These are phyloP conservation scores for Pulveroboletus sp. DNA, from an alignment of 768 basidiomycete species.

Conservation along the genomic window DNA sequence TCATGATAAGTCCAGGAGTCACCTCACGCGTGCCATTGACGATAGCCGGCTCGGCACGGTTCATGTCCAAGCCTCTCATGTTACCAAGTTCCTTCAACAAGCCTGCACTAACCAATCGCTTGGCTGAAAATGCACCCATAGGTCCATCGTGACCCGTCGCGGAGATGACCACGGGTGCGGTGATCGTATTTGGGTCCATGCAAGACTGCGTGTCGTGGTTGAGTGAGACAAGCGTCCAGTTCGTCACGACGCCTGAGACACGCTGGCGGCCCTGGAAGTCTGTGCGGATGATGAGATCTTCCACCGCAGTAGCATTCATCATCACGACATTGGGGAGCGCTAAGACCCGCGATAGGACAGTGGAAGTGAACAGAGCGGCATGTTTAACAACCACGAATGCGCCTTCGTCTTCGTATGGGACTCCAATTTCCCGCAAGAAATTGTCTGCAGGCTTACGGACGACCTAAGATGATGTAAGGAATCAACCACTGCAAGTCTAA, in stretches of 20 bases:
- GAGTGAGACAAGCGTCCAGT: slow-evolving; percentile 49
- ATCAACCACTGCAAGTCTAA: neutral
- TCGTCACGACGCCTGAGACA: slow-evolving; percentile 51
- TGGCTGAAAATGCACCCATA: slow-evolving; percentile 80
- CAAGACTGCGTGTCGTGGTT: slow-evolving; percentile 75
- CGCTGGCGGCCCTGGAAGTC: slow-evolving; percentile 43
- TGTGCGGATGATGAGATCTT: slow-evolving; percentile 68
- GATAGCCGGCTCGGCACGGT: slow-evolving; percentile 76
- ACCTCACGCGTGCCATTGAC: slow-evolving; percentile 76
- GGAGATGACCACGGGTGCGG: slow-evolving; percentile 68
- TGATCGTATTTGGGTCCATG: slow-evolving; percentile 80
- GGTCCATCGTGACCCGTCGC: slow-evolving; percentile 77
- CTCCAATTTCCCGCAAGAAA: slow-evolving; percentile 65
- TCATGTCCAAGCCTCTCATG: slow-evolving; percentile 81
- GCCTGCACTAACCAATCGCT: slow-evolving; percentile 73
- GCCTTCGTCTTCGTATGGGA: slow-evolving; percentile 77
- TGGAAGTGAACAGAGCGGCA: slow-evolving; percentile 77
- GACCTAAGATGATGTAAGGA: slow-evolving; percentile 39
- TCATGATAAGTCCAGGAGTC: slow-evolving; percentile 68
- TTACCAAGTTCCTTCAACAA: slow-evolving; percentile 70
- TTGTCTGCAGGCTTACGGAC: slow-evolving; percentile 73
- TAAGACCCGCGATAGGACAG: slow-evolving; percentile 66
- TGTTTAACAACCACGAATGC: slow-evolving; percentile 77
- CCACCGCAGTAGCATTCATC: slow-evolving; percentile 79
- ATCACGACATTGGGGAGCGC: slow-evolving; percentile 67